phyloP scores from a whole-genome alignment of 2,329 filamentous ascomycete genomes.

The Dactylellina sp. region DNA sequence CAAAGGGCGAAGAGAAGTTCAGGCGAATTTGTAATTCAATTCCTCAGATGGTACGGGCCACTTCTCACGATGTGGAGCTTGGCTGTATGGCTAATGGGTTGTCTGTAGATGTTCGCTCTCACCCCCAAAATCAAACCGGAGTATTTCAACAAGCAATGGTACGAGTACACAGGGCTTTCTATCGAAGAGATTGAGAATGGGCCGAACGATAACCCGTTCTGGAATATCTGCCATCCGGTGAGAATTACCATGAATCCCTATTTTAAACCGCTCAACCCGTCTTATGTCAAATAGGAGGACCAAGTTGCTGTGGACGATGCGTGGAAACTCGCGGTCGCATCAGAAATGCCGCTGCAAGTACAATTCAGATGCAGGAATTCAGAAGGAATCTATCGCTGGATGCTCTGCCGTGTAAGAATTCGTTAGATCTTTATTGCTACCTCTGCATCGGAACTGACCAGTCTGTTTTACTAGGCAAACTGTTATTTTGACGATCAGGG shows the following conservation, averaged over 20 bases:
- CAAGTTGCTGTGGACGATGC: conserved; percentile 45
- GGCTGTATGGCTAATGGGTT: background rate
- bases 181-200: conserved; percentile 24
- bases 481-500: conserved; percentile 34
- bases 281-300: conserved; percentile 46
- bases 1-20: conserved; percentile 52
- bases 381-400: conserved; percentile 81
- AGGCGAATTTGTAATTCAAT: conserved; percentile 51
- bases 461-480: conserved; percentile 33
- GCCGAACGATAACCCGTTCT: conserved; percentile 35
- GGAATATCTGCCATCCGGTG: conserved; percentile 50
- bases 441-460: background rate
- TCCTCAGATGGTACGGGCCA: conserved; percentile 48
- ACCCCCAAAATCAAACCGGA: conserved; percentile 51
- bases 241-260: conserved; percentile 14
- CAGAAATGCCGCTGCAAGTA: conserved; percentile 75
- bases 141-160: conserved; percentile 55
- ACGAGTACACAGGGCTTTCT: conserved; percentile 53
- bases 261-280: background rate
- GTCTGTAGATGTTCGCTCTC: conserved; percentile 43
- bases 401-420: conserved; percentile 72
- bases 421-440: background rate
- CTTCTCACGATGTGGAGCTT: background rate
- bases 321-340: conserved; percentile 61
- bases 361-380: conserved; percentile 76